Percentiles rank a stretch among this genome's conserved stretches.
Evolutionary conservation across 2,329 filamentous ascomycete species (phyloP).

Genomic region (Aspergillus aculeatus): DNA sequence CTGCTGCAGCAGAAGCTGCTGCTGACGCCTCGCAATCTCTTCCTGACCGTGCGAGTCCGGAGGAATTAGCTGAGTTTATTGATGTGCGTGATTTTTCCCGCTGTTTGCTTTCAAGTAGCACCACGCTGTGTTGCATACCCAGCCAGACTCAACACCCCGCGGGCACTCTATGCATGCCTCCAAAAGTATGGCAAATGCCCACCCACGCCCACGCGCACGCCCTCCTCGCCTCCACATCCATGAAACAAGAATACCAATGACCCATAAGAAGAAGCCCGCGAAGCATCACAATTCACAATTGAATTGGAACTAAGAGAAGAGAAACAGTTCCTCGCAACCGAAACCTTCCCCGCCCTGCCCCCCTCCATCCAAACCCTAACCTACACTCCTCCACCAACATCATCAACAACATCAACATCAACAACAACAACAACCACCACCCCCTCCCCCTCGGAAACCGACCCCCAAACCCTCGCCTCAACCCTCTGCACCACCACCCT

Average conservation of each 20-base stretch:
- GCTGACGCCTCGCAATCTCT: not conserved
- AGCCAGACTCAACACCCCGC: too few species aligned
- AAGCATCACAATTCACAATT: too few species aligned
- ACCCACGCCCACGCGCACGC: too few species aligned
- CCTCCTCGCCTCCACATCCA: too few species aligned
- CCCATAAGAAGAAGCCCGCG: too few species aligned
- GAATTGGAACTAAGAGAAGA: too few species aligned
- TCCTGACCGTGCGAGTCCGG: conserved; percentile 47
- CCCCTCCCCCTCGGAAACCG: not conserved
- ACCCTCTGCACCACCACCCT: conserved; percentile 52
- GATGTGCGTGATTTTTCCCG: conserved; percentile 49
- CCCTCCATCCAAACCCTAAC: conserved; percentile 59
- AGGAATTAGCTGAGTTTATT: conserved; percentile 76
- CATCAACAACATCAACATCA: conserved; percentile 51
- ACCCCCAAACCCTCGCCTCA: conserved; percentile 35
- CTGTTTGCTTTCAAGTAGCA: not conserved
- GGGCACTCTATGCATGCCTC: too few species aligned
- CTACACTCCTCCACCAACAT: conserved; percentile 44
- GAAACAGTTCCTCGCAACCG: conserved; percentile 63
- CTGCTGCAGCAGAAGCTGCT: not conserved
- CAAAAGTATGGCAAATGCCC: too few species aligned
- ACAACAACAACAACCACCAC: conserved; percentile 55
- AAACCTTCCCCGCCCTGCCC: conserved; percentile 68
- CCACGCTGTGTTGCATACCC: too few species aligned
- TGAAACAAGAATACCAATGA: too few species aligned